Evolutionary conservation across 225 moss, liverwort and hornwort species (phyloP), one percentile per base, ranked within the genome.

Genomic region (Straminergon stramineum): DNA sequence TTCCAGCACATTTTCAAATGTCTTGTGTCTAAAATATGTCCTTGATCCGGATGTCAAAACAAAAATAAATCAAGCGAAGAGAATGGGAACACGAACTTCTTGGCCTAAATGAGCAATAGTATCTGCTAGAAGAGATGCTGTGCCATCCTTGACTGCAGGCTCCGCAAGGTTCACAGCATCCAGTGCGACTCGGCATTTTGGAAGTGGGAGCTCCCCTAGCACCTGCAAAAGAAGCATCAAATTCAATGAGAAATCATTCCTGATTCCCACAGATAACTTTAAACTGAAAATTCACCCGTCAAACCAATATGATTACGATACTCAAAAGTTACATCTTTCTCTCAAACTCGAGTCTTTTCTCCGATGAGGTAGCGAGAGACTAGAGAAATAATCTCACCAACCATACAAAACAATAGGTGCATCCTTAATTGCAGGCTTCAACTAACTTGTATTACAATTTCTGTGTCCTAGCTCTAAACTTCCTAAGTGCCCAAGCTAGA

Each of bases 41-140:
- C 83, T 60, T 27, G 34, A 87, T 52, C 62, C 26, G 18, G 10
- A 84, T 65, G 37, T 81, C 67, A 75, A 81, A 82, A 75, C 15
- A 85, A 57, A 94, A 74, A 51, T 55, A 51, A 87, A 37, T 24
- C 77, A 75, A 84, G 75, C 68, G 23, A 78, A 77, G 68, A 79
- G 66, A 82, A 87, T 83, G 35, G 85, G 65, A 89, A 56, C 68
- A 91, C 92, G 68, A 88, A 99, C 99, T 94, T 99, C 97, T 94
- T 97, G 99, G 87, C 99, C 97, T 92, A 99, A 93, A 90, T 99
- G 99, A 87, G 99, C 96, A 88, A 99, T 94, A 37, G 97, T 96
- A 90, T 99, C 99, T 84, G 97, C 99, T 82, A 99, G 95, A 86
- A 97, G 91, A 75, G 99, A 99, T 41, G 96, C 93, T 31, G 96